These are phyloP conservation scores for Chiua virens DNA, from an alignment of 768 basidiomycete species.

Conservation along the genomic window DNA sequence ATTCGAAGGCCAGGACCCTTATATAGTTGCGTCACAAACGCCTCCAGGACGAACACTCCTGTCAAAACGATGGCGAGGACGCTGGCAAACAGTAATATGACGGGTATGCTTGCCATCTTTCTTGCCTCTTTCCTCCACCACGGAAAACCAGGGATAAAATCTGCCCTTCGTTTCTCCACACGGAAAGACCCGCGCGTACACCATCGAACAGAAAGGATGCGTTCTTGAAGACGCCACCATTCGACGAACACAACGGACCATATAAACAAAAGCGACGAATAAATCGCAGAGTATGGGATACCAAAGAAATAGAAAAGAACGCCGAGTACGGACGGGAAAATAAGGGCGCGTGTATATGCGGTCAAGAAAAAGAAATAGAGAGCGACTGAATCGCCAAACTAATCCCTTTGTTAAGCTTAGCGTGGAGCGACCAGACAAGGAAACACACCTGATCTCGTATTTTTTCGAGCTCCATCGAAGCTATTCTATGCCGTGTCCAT, in stretches of 20 bases:
- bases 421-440: background rate
- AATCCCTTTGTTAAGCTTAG: background rate
- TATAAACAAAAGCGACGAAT: constrained; percentile 71
- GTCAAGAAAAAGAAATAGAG: constrained; percentile 89
- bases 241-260: constrained; percentile 91
- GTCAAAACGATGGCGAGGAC: constrained; percentile 72
- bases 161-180: constrained; percentile 71
- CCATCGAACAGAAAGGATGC: constrained; percentile 79
- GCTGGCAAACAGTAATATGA: constrained; percentile 71
- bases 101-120: constrained; percentile 65
- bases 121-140: constrained; percentile 80
- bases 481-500: constrained; percentile 69
- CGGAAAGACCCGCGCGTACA: constrained; percentile 75
- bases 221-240: constrained; percentile 88
- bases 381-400: constrained; percentile 82
- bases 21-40: constrained; percentile 87
- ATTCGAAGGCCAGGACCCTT: constrained; percentile 80
- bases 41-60: constrained; percentile 83
- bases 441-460: constrained; percentile 69
- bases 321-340: constrained; percentile 75
- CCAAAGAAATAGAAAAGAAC: constrained; percentile 67
- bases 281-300: constrained; percentile 71
- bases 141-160: constrained; percentile 51
- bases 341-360: constrained; percentile 77
- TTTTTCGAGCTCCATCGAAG: constrained; percentile 61